Evolutionary conservation across 2,329 filamentous ascomycete genomes (phyloP).

Genomic region (Diaporthe velutina): DNA sequence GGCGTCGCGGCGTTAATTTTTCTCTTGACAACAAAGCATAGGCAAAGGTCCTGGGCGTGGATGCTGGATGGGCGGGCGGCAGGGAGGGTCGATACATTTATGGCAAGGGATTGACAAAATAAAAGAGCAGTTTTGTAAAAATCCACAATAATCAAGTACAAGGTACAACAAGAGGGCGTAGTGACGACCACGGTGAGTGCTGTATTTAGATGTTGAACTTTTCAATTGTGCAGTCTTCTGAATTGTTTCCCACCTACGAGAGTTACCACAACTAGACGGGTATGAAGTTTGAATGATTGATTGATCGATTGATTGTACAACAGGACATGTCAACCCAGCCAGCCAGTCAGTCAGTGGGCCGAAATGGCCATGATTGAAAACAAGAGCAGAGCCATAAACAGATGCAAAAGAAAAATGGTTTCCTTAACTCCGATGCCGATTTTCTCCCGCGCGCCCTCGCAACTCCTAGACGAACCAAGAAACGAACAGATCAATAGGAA

Average conservation of each 20-base stretch:
- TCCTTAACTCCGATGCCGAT: slow-evolving; percentile 40
- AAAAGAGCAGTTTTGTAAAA: slow-evolving; percentile 10
- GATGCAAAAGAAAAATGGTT: not conserved
- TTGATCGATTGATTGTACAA: slow-evolving; percentile 23
- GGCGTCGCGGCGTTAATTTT: slow-evolving; percentile 39
- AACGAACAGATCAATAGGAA: slow-evolving; percentile 28
- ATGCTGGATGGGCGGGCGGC: slow-evolving; percentile 13
- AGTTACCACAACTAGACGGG: slow-evolving; percentile 14
- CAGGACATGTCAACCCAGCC: not conserved
- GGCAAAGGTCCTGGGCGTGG: slow-evolving; percentile 13
- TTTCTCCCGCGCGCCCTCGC: slow-evolving; percentile 31
- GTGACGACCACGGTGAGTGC: not conserved
- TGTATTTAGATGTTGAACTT: not conserved
- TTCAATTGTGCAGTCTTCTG: too few relatives aligned
- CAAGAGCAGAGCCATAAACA: not conserved
- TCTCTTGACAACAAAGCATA: slow-evolving; percentile 32
- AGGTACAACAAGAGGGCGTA: not conserved
- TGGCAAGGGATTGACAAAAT: slow-evolving; percentile 3
- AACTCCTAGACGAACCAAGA: slow-evolving; percentile 37
- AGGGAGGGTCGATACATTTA: slow-evolving; percentile 23
- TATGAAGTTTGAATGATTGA: slow-evolving; percentile 18
- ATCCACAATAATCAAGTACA: slow-evolving; percentile 12
- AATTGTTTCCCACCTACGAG: not conserved
- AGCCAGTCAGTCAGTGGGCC: not conserved
- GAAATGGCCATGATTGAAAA: not conserved